Percentiles rank a stretch among this genome's conserved stretches.
These are phyloP conservation scores for Thuidium tamariscinum DNA, from an alignment of 225 moss, liverwort and hornwort genomes.

Conservation along the genomic window DNA sequence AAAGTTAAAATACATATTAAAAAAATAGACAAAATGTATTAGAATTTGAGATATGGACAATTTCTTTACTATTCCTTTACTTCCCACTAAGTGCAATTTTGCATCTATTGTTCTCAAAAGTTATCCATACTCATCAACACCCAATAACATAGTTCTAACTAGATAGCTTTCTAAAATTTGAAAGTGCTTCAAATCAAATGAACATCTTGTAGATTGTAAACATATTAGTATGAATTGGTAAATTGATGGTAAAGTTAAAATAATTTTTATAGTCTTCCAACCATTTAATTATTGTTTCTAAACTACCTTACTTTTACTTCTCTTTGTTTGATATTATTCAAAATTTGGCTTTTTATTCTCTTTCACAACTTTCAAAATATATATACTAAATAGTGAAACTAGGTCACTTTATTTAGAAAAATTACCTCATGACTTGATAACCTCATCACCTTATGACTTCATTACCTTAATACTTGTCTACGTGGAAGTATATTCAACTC, in stretches of 20 bases:
- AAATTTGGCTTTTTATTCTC: neutral
- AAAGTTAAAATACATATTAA: neutral
- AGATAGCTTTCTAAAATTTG: too few species aligned
- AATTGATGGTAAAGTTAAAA: neutral
- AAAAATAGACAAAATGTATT: neutral
- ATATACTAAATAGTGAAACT: too few species aligned
- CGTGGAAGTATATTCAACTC: too few species aligned
- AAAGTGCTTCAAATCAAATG: neutral
- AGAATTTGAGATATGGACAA: neutral
- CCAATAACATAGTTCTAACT: too few species aligned
- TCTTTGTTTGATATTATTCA: neutral
- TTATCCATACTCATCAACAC: neutral
- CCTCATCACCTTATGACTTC: too few species aligned
- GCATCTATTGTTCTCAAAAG: neutral
- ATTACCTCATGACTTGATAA: too few species aligned
- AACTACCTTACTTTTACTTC: neutral
- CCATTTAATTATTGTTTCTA: rapidly evolving
- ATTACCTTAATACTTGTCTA: too few species aligned
- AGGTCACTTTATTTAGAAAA: too few species aligned
- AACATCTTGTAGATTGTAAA: neutral
- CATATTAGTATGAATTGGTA: too few species aligned
- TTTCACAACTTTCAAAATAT: neutral
- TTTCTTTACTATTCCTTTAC: neutral
- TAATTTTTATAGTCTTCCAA: rapidly evolving
- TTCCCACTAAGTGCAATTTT: rapidly evolving